Conservation (phyloP, 768 basidiomycete species). For the Mycena haematopus region DNA sequence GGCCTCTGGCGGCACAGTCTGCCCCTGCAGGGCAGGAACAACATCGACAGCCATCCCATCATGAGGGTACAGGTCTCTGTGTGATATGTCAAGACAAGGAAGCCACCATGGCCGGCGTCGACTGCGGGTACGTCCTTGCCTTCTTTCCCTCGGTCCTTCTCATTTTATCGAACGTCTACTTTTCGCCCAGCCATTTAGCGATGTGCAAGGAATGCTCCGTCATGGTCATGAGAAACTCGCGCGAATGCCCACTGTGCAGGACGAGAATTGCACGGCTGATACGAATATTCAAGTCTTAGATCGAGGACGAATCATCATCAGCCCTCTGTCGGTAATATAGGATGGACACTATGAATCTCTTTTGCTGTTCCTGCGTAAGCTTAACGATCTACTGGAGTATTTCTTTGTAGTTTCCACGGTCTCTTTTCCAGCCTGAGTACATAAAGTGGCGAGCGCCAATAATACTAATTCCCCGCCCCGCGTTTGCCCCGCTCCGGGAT, state of each 20-base stretch:
- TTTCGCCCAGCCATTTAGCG: conserved; percentile 67
- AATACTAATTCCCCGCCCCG: neutral
- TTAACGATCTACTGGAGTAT: too few relatives aligned
- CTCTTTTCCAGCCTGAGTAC: too few relatives aligned
- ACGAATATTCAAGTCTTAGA: too few relatives aligned
- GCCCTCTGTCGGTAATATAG: too few relatives aligned
- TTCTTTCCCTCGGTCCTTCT: neutral
- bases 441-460: too few relatives aligned
- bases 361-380: too few relatives aligned
- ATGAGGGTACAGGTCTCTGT: conserved; percentile 80
- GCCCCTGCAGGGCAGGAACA: too few relatives aligned
- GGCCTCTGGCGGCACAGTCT: too few relatives aligned
- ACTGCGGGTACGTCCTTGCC: conserved; percentile 76
- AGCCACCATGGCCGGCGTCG: conserved; percentile 90
- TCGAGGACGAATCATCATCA: neutral
- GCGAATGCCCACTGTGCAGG: conserved; percentile 90
- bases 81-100: conserved; percentile 95
- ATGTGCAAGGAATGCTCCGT: conserved; percentile 84
- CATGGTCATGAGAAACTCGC: conserved; percentile 77
- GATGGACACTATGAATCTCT: too few relatives aligned
- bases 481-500: neutral
- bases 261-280: conserved; percentile 70
- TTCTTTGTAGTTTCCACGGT: too few relatives aligned
- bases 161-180: too few relatives aligned
- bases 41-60: conserved; percentile 17